A percentile compares a stretch with the other conserved stretches of the same genome.
Evolutionary conservation across 73 alveolate genomes (phyloP).

Genomic region (Tetrahymena borealis): DNA sequence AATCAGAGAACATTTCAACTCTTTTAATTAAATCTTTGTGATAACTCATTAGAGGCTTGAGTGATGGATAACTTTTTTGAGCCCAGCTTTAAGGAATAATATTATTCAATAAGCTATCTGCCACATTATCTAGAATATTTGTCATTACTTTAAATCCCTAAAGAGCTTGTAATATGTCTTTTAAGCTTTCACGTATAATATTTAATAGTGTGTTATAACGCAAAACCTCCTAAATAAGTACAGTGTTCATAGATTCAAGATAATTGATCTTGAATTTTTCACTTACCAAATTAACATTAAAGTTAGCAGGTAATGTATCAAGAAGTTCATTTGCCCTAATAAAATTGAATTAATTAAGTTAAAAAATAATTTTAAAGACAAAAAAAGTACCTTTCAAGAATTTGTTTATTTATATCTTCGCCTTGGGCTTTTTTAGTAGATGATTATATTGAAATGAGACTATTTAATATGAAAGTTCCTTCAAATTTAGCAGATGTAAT

Average conservation of each 20-base stretch:
- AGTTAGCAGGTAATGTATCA: constrained; percentile 64
- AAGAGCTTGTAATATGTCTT: constrained; percentile 68
- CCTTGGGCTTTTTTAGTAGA: constrained; percentile 60
- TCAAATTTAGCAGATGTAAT: constrained; percentile 84
- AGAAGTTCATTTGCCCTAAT: constrained; percentile 66
- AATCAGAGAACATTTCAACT: constrained; percentile 74
- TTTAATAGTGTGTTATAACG: constrained; percentile 80
- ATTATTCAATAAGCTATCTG: constrained; percentile 71
- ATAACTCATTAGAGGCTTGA: constrained; percentile 81
- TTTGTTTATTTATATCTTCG: constrained; percentile 56
- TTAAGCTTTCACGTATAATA: constrained; percentile 60
- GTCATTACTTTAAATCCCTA: constrained; percentile 89
- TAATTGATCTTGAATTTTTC: constrained; percentile 79
- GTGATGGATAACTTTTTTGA: constrained; percentile 72
- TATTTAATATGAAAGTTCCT: constrained; percentile 64
- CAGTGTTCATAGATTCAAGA: constrained; percentile 88
- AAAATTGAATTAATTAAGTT: neutral
- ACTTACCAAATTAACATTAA: constrained; percentile 66
- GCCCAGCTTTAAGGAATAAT: constrained; percentile 87
- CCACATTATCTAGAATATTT: constrained; percentile 75
- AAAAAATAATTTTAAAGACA: neutral
- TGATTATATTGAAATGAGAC: constrained; percentile 65
- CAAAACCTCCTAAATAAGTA: constrained; percentile 79
- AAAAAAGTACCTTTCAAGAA: constrained; percentile 34
- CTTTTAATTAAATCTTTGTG: constrained; percentile 79